Percentiles rank a stretch among this genome's conserved stretches.
phyloP scores from a whole-genome alignment of 345 rosid species.

The Trapa incisa region DNA sequence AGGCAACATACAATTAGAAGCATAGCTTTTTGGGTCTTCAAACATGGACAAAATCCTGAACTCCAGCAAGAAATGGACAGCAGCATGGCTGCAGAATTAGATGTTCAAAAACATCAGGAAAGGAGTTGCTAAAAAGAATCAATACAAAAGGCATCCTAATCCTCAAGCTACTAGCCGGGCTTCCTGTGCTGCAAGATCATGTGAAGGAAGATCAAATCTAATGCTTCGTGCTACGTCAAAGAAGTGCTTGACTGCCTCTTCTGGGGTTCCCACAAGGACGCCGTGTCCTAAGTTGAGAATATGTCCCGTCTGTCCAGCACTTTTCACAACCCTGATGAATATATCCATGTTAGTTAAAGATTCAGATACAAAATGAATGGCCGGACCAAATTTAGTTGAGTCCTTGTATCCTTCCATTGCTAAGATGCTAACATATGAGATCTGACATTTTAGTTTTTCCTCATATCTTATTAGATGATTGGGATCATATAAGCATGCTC shows the following conservation, averaged over 20 bases:
- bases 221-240: constrained; percentile 67
- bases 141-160: neutral
- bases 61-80: neutral
- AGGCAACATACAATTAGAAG: neutral
- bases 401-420: neutral
- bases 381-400: neutral
- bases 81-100: neutral
- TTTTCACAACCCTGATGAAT: constrained; percentile 57
- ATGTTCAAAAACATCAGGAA: neutral
- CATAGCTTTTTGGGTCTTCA: neutral
- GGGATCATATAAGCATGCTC: neutral
- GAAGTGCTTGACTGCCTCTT: constrained; percentile 89
- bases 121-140: neutral
- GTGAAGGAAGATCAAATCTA: constrained; percentile 30
- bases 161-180: constrained; percentile 43
- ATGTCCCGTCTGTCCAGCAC: constrained; percentile 81
- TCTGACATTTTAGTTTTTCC: neutral
- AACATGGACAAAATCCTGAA: neutral
- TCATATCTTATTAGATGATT: neutral
- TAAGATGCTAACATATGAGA: neutral
- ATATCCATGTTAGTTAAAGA: neutral
- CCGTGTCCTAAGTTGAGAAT: constrained; percentile 87
- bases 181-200: constrained; percentile 32
- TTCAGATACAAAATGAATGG: neutral
- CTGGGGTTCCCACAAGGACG: constrained; percentile 87